These are phyloP conservation scores for Nitzschia sp. DNA, from an alignment of 108 stramenopile species.

Conservation along the genomic window DNA sequence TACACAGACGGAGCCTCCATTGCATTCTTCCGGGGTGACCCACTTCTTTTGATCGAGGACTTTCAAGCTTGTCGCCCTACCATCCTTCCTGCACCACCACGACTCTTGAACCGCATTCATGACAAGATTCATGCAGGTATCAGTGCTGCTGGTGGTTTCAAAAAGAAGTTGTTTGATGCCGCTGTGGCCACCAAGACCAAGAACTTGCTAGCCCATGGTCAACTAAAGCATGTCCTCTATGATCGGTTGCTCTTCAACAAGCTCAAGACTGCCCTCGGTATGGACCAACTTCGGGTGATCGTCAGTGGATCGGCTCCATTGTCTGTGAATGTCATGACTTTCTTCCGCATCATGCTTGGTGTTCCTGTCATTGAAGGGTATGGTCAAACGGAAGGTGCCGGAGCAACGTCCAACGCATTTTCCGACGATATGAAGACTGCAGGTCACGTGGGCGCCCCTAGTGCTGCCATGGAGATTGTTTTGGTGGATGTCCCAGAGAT, in stretches of 20 bases:
- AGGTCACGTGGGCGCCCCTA: conserved; percentile 94
- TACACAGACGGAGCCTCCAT: conserved; percentile 71
- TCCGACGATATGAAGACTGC: conserved; percentile 73
- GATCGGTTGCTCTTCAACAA: conserved; percentile 92
- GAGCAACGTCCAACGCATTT: conserved; percentile 64
- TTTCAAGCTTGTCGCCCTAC: conserved; percentile 90
- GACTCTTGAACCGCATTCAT: conserved; percentile 92
- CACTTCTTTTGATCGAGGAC: conserved; percentile 80
- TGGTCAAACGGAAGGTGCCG: conserved; percentile 95
- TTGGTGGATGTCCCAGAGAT: conserved; percentile 93
- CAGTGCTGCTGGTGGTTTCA: conserved; percentile 80
- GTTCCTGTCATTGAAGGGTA: conserved; percentile 94
- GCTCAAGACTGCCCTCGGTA: conserved; percentile 86
- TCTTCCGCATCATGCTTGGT: conserved; percentile 89
- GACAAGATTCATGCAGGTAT: conserved; percentile 89
- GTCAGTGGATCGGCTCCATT: conserved; percentile 93
- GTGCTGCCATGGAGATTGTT: conserved; percentile 76
- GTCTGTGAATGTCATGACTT: conserved; percentile 82
- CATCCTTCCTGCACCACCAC: conserved; percentile 86
- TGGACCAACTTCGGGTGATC: conserved; percentile 84
- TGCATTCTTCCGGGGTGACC: conserved; percentile 87
- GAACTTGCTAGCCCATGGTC: conserved; percentile 55
- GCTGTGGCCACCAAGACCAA: conserved; percentile 87
- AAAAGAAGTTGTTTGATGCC: conserved; percentile 84
- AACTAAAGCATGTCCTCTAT: conserved; percentile 79